phyloP scores from a whole-genome alignment of 345 rosid genomes.

The Microcos paniculata region DNA sequence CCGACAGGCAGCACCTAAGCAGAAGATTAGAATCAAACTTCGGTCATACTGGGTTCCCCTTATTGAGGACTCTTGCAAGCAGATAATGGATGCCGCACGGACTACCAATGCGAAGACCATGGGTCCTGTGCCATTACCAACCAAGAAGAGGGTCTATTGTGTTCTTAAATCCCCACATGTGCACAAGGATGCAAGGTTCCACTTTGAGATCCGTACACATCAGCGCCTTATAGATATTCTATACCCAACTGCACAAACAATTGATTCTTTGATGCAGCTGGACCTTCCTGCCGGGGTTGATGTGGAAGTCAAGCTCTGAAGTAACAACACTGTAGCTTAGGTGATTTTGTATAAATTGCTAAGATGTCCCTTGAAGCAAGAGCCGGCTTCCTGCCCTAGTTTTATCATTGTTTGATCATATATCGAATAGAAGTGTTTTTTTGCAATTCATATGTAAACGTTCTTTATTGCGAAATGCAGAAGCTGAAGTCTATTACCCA shows the following conservation, averaged over 20 bases:
- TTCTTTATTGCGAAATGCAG: not conserved
- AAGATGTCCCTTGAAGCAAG: not conserved
- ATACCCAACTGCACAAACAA: conserved; percentile 94
- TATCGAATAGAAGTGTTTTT: not conserved
- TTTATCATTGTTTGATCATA: not conserved
- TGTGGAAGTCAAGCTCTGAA: conserved; percentile 94
- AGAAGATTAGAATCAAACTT: conserved; percentile 93
- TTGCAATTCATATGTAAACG: not conserved
- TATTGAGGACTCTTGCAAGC: conserved; percentile 97
- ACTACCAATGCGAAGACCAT: conserved; percentile 87
- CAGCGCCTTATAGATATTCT: conserved; percentile 90
- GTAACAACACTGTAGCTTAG: conserved; percentile 16
- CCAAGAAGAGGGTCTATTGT: conserved; percentile 87
- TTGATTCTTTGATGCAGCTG: conserved; percentile 97
- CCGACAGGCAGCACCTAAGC: conserved; percentile 85
- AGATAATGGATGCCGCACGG: conserved; percentile 87
- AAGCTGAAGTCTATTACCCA: not conserved
- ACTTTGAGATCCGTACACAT: conserved; percentile 93
- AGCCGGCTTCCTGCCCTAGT: not conserved
- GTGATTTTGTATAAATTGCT: conserved; percentile 13
- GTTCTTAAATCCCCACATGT: conserved; percentile 99
- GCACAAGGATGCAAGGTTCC: conserved; percentile 97
- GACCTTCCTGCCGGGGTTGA: conserved; percentile 98
- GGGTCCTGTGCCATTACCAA: conserved; percentile 95
- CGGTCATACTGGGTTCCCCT: conserved; percentile 90